phyloP scores from a whole-genome alignment of 208 protist genomes.

The Plasmodiophora brassicae region DNA sequence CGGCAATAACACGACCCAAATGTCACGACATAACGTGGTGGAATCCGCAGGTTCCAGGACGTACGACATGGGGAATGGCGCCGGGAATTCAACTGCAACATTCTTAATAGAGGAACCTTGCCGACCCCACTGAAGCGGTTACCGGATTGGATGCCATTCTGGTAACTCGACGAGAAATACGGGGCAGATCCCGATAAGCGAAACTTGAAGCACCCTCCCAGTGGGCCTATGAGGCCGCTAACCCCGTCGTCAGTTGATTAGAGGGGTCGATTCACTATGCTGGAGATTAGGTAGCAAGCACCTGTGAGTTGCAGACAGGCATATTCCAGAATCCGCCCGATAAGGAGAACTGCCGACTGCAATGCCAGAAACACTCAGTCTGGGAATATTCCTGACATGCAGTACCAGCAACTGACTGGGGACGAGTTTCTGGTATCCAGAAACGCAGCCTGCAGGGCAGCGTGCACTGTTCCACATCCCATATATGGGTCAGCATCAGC shows the following conservation, averaged over 20 bases:
- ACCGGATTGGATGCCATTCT: background rate
- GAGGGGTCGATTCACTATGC: too few species aligned
- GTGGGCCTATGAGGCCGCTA: background rate
- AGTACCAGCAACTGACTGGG: background rate
- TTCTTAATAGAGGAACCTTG: too few species aligned
- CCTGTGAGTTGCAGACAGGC: background rate
- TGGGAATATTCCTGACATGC: background rate
- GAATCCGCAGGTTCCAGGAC: too few species aligned
- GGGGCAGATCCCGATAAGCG: background rate
- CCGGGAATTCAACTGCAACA: too few species aligned
- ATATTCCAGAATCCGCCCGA: background rate
- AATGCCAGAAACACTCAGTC: background rate
- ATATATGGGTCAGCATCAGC: background rate
- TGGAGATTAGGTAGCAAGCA: too few species aligned
- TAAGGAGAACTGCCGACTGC: constrained; percentile 1
- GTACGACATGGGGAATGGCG: too few species aligned
- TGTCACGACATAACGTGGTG: too few species aligned
- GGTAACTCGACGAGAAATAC: background rate
- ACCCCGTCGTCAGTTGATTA: too few species aligned
- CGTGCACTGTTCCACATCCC: background rate
- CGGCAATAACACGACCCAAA: background rate
- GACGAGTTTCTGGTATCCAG: background rate
- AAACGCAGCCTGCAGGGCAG: background rate
- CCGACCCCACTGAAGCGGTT: background rate
- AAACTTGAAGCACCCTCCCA: background rate